These are phyloP conservation scores for Graphiopsis chlorocephala DNA, from an alignment of 2,329 filamentous ascomycete species.

Conservation along the genomic window DNA sequence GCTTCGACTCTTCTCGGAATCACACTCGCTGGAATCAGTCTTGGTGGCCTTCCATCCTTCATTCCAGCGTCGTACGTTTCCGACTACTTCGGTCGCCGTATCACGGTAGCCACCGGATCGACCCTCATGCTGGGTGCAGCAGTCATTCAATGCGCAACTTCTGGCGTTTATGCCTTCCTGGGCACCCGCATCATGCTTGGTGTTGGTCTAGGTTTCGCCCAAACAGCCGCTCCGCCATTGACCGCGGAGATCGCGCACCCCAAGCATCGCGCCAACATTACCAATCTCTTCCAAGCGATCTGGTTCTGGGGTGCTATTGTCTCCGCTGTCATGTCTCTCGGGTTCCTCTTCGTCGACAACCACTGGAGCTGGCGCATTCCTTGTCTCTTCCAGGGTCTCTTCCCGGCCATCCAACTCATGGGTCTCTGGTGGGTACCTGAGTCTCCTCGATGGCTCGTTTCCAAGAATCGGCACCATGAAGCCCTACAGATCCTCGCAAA, in stretches of 20 bases:
- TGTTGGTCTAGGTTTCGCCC: slow-evolving; percentile 20
- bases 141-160: slow-evolving; percentile 29
- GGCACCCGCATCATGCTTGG: slow-evolving; percentile 23
- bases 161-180: slow-evolving; percentile 27
- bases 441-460: slow-evolving; percentile 28
- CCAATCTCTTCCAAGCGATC: slow-evolving; percentile 22
- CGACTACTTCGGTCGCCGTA: slow-evolving; percentile 30
- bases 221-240: slow-evolving; percentile 20
- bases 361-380: slow-evolving; percentile 31
- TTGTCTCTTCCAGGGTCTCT: slow-evolving; percentile 25
- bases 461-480: slow-evolving; percentile 24
- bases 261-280: slow-evolving; percentile 23
- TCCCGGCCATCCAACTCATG: slow-evolving; percentile 24
- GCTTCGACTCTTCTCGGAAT: slow-evolving; percentile 30
- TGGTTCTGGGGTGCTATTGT: slow-evolving; percentile 28
- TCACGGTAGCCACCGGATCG: slow-evolving; percentile 39
- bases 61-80: slow-evolving; percentile 25
- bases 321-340: slow-evolving; percentile 26
- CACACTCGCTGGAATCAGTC: slow-evolving; percentile 27
- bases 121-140: slow-evolving; percentile 47
- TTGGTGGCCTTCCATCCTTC: slow-evolving; percentile 28
- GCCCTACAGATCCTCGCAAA: slow-evolving; percentile 36
- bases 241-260: slow-evolving; percentile 23
- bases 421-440: slow-evolving; percentile 26
- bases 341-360: slow-evolving; percentile 21